A percentile compares a stretch with the other conserved stretches of the same genome.
These are phyloP conservation scores for Venturia carpophila DNA, from an alignment of 2,329 filamentous ascomycete species.

Conservation along the genomic window DNA sequence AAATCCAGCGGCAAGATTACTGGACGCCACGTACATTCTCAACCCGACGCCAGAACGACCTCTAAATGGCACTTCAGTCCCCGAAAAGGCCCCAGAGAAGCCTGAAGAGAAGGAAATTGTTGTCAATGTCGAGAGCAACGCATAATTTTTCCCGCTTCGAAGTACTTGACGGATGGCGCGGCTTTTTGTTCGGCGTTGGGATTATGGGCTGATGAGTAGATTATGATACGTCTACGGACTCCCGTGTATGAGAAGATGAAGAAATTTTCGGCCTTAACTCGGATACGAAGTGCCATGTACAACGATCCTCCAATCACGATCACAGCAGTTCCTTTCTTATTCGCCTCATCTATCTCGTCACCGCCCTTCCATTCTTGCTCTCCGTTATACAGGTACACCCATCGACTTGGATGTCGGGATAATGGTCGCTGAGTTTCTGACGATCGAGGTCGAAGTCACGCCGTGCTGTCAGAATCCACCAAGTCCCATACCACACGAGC, in stretches of 20 bases:
- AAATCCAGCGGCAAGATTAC: slow-evolving; percentile 58
- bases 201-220: neutral
- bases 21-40: slow-evolving; percentile 12
- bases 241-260: neutral
- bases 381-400: too few relatives aligned
- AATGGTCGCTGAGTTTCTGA: too few relatives aligned
- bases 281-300: neutral
- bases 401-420: too few relatives aligned
- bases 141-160: neutral
- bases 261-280: neutral
- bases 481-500: too few relatives aligned
- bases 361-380: too few relatives aligned
- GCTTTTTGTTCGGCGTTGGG: neutral
- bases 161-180: neutral
- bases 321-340: too few relatives aligned
- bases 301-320: neutral
- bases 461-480: too few relatives aligned
- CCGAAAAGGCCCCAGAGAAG: neutral
- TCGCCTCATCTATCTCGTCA: too few relatives aligned
- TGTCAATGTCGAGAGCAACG: neutral
- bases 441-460: too few relatives aligned
- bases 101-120: neutral
- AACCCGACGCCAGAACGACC: slow-evolving; percentile 6
- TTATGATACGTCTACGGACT: neutral
- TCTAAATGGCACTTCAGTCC: neutral